Percentiles rank a stretch among this genome's conserved stretches.
Evolutionary conservation across 2,329 filamentous ascomycete species (phyloP).

Genomic region (Aspergillus cejpii): DNA sequence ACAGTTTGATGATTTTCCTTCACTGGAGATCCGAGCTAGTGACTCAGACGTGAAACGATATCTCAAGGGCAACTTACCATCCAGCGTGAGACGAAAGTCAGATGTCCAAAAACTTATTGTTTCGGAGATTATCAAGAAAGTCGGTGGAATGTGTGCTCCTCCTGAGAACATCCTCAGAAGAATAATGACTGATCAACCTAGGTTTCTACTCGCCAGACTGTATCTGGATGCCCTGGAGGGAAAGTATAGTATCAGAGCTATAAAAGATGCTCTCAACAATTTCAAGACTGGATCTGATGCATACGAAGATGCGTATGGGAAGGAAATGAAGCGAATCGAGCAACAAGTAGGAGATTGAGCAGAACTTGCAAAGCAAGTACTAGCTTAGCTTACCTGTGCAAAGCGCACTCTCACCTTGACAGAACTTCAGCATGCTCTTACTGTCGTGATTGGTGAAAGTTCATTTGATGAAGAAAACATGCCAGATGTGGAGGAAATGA

Average conservation of each 20-base stretch:
- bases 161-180: background rate
- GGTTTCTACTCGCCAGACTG: constrained; percentile 11
- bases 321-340: constrained; percentile 1
- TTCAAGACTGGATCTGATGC: constrained; percentile 26
- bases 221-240: constrained; percentile 6
- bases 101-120: background rate
- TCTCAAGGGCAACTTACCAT: background rate
- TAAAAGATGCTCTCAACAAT: constrained; percentile 26
- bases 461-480: constrained; percentile 26
- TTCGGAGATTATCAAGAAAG: background rate
- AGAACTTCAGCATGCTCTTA: constrained; percentile 13
- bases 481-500: constrained; percentile 3
- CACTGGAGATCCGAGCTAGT: background rate
- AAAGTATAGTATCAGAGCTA: constrained; percentile 18
- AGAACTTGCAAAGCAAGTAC: constrained; percentile 2
- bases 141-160: background rate
- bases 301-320: background rate
- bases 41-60: background rate
- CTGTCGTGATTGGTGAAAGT: constrained; percentile 16
- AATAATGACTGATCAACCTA: background rate
- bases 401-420: constrained; percentile 4
- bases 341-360: constrained; percentile 1
- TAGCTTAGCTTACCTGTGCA: constrained; percentile 10
- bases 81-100: background rate
- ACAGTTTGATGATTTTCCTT: background rate